These are phyloP conservation scores for Elasticomyces elasticus DNA, from an alignment of 495 filamentous ascomycete species.

Conservation along the genomic window DNA sequence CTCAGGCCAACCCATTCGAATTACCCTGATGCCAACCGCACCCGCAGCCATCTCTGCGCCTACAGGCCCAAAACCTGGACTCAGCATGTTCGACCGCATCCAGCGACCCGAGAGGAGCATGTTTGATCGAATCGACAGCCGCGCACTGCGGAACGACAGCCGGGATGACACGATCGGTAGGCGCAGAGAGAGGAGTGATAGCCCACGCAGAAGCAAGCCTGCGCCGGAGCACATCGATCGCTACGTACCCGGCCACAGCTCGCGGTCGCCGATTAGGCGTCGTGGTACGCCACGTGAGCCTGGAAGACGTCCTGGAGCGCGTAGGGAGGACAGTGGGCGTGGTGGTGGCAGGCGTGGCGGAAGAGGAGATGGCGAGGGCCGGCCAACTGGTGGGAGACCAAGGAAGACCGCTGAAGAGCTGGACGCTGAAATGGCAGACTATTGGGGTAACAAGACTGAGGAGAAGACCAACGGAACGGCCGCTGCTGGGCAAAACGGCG, in stretches of 20 bases:
- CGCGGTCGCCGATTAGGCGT: constrained; percentile 42
- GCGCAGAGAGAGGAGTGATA: constrained; percentile 40
- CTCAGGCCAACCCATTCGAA: constrained; percentile 75
- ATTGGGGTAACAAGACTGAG: constrained; percentile 45
- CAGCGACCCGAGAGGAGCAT: constrained; percentile 28
- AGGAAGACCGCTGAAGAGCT: constrained; percentile 88
- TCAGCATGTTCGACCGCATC: constrained; percentile 67
- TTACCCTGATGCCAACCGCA: constrained; percentile 53
- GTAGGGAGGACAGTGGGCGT: constrained; percentile 27
- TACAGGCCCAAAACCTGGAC: constrained; percentile 24
- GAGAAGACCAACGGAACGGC: background rate
- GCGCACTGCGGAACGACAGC: background rate
- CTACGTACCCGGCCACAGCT: constrained; percentile 56
- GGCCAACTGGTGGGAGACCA: constrained; percentile 46
- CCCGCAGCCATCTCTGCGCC: constrained; percentile 39
- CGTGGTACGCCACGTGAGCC: constrained; percentile 36
- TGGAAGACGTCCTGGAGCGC: constrained; percentile 40
- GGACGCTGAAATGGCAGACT: constrained; percentile 93
- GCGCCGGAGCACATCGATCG: constrained; percentile 70
- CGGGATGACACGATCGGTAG: constrained; percentile 19
- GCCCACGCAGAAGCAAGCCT: constrained; percentile 55
- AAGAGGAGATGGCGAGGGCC: constrained; percentile 20
- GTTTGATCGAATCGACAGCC: constrained; percentile 17
- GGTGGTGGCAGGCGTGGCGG: constrained; percentile 32
- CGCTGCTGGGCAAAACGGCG: background rate